Conservation (phyloP, 2,329 filamentous ascomycete genomes). For the Botryotinia convoluta region DNA sequence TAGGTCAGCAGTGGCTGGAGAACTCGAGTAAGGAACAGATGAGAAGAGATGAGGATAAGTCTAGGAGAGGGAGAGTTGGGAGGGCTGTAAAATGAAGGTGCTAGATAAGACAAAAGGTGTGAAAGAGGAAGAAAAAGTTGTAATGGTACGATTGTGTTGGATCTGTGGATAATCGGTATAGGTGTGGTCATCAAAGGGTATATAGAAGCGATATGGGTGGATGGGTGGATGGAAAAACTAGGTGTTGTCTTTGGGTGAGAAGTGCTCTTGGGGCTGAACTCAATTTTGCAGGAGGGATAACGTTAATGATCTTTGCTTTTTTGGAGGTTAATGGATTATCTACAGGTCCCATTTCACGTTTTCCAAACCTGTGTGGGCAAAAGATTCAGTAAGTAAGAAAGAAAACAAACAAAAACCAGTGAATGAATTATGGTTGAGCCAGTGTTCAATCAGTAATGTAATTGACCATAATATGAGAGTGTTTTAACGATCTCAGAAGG, state of each 20-base stretch:
- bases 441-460: not conserved
- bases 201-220: not conserved
- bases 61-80: not conserved
- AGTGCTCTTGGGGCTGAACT: not conserved
- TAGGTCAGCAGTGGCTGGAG: constrained; percentile 10
- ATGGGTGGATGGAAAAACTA: not conserved
- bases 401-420: not conserved
- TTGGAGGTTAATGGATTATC: not conserved
- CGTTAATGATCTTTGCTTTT: not conserved
- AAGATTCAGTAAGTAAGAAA: not conserved
- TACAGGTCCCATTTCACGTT: not conserved
- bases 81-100: not conserved
- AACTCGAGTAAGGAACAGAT: constrained; percentile 1
- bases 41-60: not conserved
- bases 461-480: not conserved
- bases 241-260: not conserved
- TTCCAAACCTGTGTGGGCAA: not conserved
- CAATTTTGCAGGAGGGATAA: not conserved
- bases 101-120: not conserved
- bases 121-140: not conserved
- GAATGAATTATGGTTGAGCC: not conserved
- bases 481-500: not conserved
- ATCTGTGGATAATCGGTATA: not conserved
- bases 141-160: not conserved
- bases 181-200: not conserved